Conservation (phyloP, 2,329 filamentous ascomycete genomes). For the Podosphaera aphanis region DNA sequence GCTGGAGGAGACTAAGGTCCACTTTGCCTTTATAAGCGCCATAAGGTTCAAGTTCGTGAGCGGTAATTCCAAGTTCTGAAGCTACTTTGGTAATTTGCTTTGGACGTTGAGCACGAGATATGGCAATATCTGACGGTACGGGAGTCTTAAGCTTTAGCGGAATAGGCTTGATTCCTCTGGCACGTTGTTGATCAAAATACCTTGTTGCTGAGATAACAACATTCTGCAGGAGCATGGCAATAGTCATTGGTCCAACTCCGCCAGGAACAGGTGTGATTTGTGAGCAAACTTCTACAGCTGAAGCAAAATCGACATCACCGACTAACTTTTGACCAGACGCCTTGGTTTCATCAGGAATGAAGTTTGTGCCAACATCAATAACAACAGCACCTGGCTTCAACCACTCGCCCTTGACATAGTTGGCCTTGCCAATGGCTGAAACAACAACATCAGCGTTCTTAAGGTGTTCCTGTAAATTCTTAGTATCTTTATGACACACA, state of each 20-base stretch:
- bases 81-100: slow-evolving; percentile 75
- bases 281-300: slow-evolving; percentile 65
- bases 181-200: slow-evolving; percentile 65
- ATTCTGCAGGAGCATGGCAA: slow-evolving; percentile 93
- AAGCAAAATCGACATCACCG: slow-evolving; percentile 82
- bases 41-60: slow-evolving; percentile 83
- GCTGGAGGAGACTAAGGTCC: slow-evolving; percentile 56
- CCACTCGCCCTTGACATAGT: slow-evolving; percentile 87
- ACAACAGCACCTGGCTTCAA: slow-evolving; percentile 86
- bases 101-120: slow-evolving; percentile 74
- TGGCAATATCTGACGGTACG: slow-evolving; percentile 86
- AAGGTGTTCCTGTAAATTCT: slow-evolving; percentile 46
- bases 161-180: slow-evolving; percentile 58
- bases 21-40: slow-evolving; percentile 94
- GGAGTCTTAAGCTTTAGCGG: slow-evolving; percentile 56
- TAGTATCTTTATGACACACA: slow-evolving; percentile 77
- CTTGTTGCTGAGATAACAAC: slow-evolving; percentile 66
- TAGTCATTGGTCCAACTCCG: slow-evolving; percentile 94
- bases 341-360: slow-evolving; percentile 66
- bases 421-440: slow-evolving; percentile 69
- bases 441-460: slow-evolving; percentile 75
- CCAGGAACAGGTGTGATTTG: slow-evolving; percentile 90
- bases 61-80: slow-evolving; percentile 63
- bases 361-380: slow-evolving; percentile 95
- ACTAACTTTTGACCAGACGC: slow-evolving; percentile 85